Percentiles rank a stretch among this genome's conserved stretches.
Conservation (phyloP, 2,329 filamentous ascomycete species). For the Trichoderma endophyticum region DNA sequence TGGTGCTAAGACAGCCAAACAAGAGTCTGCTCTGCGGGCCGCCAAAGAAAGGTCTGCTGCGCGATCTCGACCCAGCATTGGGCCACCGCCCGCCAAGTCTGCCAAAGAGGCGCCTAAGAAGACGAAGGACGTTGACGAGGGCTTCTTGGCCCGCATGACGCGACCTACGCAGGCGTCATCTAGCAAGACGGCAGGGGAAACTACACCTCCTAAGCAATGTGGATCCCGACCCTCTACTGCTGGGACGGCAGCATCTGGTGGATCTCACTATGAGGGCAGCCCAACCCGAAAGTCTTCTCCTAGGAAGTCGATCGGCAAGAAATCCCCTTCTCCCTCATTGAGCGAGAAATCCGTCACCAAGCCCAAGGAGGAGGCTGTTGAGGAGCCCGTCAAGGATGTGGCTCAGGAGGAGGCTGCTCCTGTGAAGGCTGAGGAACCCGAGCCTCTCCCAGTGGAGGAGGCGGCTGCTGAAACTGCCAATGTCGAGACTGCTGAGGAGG, state of each 20-base stretch:
- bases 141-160: constrained; percentile 80
- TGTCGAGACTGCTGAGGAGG: constrained; percentile 16
- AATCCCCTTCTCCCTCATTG: neutral
- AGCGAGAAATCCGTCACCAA: neutral
- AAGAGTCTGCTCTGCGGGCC: constrained; percentile 45
- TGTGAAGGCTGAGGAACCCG: constrained; percentile 4
- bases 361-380: neutral
- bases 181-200: constrained; percentile 59
- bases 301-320: neutral
- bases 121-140: constrained; percentile 59
- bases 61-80: constrained; percentile 51
- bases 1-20: constrained; percentile 37
- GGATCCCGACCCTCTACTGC: constrained; percentile 19
- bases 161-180: constrained; percentile 68
- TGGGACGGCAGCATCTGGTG: neutral
- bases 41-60: constrained; percentile 45
- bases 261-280: neutral
- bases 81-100: constrained; percentile 56
- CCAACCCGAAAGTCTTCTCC: constrained; percentile 7
- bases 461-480: constrained; percentile 18
- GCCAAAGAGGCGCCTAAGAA: constrained; percentile 41
- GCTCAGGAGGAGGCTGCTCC: neutral
- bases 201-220: constrained; percentile 48
- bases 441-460: constrained; percentile 13
- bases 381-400: constrained; percentile 13